Evolutionary conservation across 225 moss, liverwort and hornwort genomes (phyloP).

Genomic region (Polytrichum formosum): DNA sequence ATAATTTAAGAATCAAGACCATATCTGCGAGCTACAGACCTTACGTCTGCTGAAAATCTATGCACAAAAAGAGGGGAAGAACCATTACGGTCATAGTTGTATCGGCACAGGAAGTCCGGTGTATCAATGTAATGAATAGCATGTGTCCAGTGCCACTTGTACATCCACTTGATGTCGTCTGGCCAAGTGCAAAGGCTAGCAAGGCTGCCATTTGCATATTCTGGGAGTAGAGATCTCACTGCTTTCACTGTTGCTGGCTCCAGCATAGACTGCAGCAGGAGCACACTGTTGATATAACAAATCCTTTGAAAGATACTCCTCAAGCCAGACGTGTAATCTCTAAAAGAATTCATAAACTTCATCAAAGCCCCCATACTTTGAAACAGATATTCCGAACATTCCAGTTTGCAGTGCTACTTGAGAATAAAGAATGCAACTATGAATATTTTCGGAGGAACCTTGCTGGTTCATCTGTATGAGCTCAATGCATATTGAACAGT

Average conservation of each 20-base stretch:
- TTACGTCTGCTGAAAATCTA: too few relatives aligned
- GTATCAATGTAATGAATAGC: constrained; percentile 88
- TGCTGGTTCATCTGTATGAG: too few relatives aligned
- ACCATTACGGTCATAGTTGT: constrained; percentile 63
- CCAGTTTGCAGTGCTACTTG: not conserved
- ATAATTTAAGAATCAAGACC: too few relatives aligned
- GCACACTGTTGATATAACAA: not conserved
- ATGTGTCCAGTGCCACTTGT: constrained; percentile 73
- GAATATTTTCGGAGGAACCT: too few relatives aligned
- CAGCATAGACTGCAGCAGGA: constrained; percentile 50
- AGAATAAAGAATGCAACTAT: not conserved
- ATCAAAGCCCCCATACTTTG: not conserved
- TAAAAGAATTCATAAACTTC: not conserved
- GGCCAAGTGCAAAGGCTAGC: constrained; percentile 79
- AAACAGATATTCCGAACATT: not conserved
- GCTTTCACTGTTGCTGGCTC: constrained; percentile 52
- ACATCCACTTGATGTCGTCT: constrained; percentile 80
- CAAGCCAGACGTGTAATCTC: not conserved
- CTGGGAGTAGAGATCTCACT: constrained; percentile 73
- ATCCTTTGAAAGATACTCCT: not conserved
- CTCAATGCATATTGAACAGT: too few relatives aligned
- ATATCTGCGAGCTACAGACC: too few relatives aligned
- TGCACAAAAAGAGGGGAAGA: not conserved
- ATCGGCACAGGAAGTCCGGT: constrained; percentile 83
- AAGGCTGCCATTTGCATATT: constrained; percentile 71